These are phyloP conservation scores for Chionographis japonica DNA, from an alignment of 106 monocot genomes.

Conservation along the genomic window DNA sequence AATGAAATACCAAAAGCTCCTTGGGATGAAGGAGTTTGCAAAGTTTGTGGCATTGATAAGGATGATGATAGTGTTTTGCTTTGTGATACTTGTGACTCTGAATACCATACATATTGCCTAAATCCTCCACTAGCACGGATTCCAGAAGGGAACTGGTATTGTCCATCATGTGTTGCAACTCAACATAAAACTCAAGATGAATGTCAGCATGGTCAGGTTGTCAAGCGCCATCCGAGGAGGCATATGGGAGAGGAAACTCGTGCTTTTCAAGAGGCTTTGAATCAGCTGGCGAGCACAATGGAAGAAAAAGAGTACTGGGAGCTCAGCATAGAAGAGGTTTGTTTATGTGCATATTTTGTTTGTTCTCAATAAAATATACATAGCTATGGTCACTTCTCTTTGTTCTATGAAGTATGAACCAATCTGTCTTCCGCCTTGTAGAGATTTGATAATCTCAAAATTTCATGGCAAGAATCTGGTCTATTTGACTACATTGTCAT, in stretches of 20 bases:
- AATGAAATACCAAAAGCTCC: constrained; percentile 86
- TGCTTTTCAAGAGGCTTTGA: constrained; percentile 42
- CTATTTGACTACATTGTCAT: no score
- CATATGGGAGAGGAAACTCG: constrained; percentile 39
- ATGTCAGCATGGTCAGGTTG: constrained; percentile 9
- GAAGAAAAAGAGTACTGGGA: constrained; percentile 94
- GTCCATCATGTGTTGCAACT: constrained; percentile 69
- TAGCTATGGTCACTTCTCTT: not conserved
- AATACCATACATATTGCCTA: constrained; percentile 95
- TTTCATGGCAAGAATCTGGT: no score
- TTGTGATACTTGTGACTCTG: constrained; percentile 97
- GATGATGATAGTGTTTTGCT: constrained; percentile 94
- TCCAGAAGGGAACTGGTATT: constrained; percentile 96
- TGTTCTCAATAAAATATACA: not conserved
- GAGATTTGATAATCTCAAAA: not conserved
- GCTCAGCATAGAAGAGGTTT: constrained; percentile 75
- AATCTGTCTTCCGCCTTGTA: not conserved
- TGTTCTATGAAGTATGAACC: constrained; percentile 1
- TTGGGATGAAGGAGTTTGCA: constrained; percentile 98
- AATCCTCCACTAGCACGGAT: constrained; percentile 80
- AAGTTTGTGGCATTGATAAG: constrained; percentile 97
- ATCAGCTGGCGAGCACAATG: constrained; percentile 51
- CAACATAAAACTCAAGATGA: constrained; percentile 30
- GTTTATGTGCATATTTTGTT: constrained; percentile 6
- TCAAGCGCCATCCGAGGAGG: constrained; percentile 25